Base-by-base conservation (phyloP, 345 rosid species). In the Linum lewisii region DNA sequence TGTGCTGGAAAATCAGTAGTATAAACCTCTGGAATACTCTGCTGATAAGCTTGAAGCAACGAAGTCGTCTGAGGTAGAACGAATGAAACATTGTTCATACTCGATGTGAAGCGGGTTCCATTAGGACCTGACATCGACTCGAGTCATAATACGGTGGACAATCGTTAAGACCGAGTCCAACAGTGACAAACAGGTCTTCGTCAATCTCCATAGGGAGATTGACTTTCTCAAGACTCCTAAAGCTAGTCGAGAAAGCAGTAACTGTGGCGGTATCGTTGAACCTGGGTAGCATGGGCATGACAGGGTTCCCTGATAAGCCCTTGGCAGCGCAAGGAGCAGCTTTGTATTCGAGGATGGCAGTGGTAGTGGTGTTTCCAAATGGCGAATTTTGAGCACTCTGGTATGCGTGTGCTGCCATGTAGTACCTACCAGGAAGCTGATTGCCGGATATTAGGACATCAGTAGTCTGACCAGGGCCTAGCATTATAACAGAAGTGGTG, bases 391-490 rank as follows among this genome's bases (percentile, higher is more conserved):
- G 88, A 1, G 89, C 89, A 52, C 90, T 92, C 61, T 81, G 84
- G 57, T 92, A 92, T 42, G 98, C 82, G 20, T 82, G 68, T 1
- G 82, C 98, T 0, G 97, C 94, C 58, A 89, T 75, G 78, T 92
- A 88, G 71, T 92, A 92, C 8, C 84, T 81, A 18, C 79, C 75
- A 0, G 94, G 89, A 0, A 61, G 69, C 57, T 83, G 93, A 76
- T 89, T 73, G 0, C 95, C 98, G 9, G 60, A 61, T 77, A 92
- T 76, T 37, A 92, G 61, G 49, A 92, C 98, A 21, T 92, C 98
- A 0, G 95, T 92, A 61, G 98, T 92, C 58, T 92, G 97, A 24
- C 98, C 97, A 0, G 98, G 98, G 37, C 98, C 98, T 6, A 92
- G 51, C 91, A 86, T 74, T 34, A 92, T 76, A 16, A 88, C 90